phyloP scores from a whole-genome alignment of 2,329 filamentous ascomycete genomes.

The Phialophora tarda region DNA sequence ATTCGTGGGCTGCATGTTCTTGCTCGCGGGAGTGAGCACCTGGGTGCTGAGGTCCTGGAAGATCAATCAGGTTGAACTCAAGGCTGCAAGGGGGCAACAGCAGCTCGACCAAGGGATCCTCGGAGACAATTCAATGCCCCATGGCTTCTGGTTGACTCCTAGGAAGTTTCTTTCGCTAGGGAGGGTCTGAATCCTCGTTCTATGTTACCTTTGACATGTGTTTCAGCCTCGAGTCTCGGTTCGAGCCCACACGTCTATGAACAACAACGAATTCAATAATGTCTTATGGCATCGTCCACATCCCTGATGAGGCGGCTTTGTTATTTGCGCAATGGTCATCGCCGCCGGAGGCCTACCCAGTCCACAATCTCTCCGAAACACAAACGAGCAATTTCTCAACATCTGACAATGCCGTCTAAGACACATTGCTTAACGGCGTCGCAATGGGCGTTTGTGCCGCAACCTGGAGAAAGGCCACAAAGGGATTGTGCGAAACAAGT shows the following conservation, averaged over 20 bases:
- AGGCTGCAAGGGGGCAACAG: conserved; percentile 24
- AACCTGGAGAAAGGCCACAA: neutral
- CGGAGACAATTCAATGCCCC: neutral
- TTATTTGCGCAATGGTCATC: neutral
- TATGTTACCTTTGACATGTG: neutral
- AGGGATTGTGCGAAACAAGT: neutral
- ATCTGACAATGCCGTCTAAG: neutral
- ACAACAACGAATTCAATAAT: neutral
- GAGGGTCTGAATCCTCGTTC: conserved; percentile 16
- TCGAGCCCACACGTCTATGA: neutral
- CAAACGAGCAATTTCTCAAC: neutral
- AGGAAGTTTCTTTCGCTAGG: conserved; percentile 21
- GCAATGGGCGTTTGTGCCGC: neutral
- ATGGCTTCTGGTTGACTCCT: conserved; percentile 23
- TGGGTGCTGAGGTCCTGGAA: conserved; percentile 37
- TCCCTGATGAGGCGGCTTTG: neutral
- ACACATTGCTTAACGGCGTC: neutral
- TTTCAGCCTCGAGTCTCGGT: neutral
- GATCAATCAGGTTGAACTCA: conserved; percentile 33
- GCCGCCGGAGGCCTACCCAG: neutral
- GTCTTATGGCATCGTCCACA: neutral
- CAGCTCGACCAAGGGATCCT: neutral
- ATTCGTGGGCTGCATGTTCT: conserved; percentile 36
- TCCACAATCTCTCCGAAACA: neutral
- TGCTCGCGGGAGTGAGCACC: conserved; percentile 30